phyloP scores from a whole-genome alignment of 148 eudicot genomes.

The Cornus suecica region DNA sequence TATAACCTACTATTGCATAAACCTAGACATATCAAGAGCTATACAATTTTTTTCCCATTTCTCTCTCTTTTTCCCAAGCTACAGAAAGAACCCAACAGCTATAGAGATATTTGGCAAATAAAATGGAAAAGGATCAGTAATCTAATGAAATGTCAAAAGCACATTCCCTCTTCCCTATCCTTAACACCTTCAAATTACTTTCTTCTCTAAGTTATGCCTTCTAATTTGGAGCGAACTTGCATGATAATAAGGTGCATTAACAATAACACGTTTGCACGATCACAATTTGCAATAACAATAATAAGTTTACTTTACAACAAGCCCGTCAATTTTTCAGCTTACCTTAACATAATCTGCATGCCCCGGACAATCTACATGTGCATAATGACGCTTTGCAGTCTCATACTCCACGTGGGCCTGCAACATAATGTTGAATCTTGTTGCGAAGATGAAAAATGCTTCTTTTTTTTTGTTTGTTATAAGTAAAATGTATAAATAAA shows the following conservation, averaged over 20 bases:
- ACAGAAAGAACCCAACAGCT: no score
- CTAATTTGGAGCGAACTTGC: neutral
- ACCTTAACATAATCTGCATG: constrained; percentile 98
- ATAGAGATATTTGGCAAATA: no score
- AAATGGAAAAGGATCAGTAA: no score
- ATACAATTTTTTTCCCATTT: no score
- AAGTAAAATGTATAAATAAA: no score
- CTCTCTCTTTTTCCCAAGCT: no score
- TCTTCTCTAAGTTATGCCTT: no score
- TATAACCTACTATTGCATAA: no score
- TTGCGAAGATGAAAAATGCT: neutral
- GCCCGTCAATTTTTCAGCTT: constrained; percentile 19
- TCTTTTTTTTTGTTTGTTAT: no score
- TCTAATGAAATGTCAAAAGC: neutral
- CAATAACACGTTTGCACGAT: neutral
- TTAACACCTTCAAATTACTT: no score
- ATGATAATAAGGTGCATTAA: neutral
- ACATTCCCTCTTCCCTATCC: neutral
- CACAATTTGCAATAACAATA: neutral
- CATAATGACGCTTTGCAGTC: constrained; percentile 86
- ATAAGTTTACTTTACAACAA: neutral
- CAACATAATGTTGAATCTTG: constrained; percentile 5
- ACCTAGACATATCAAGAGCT: no score
- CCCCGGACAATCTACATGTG: constrained; percentile 97
- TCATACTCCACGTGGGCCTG: constrained; percentile 99